Percentiles rank a stretch among this genome's conserved stretches.
Evolutionary conservation across 371 early-diverging fungal species (phyloP).

Genomic region (Parasitella parasitica): DNA sequence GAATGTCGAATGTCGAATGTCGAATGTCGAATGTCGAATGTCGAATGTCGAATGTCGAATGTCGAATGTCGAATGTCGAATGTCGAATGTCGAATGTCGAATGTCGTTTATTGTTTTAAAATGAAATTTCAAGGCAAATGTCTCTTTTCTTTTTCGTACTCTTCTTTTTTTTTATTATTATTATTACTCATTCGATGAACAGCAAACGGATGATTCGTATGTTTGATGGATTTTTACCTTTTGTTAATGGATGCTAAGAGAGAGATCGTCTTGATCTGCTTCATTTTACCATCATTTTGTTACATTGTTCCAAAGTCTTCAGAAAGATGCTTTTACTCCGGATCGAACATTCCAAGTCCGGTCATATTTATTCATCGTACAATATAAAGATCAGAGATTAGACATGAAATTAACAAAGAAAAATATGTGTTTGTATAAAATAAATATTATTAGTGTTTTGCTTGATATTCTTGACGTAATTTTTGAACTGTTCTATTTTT

Average conservation of each 20-base stretch:
- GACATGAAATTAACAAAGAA: too few species aligned
- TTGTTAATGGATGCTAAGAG: conserved; percentile 26
- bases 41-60: too few species aligned
- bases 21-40: too few species aligned
- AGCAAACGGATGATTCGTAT: background rate
- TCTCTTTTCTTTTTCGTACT: background rate
- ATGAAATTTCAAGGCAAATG: background rate
- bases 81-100: too few species aligned
- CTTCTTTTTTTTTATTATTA: too few species aligned
- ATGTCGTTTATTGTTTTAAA: too few species aligned
- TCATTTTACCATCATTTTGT: conserved; percentile 7
- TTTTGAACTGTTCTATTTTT: conserved; percentile 1
- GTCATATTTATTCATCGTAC: background rate
- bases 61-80: too few species aligned
- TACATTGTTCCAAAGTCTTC: background rate
- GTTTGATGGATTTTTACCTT: conserved; percentile 17
- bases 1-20: too few species aligned
- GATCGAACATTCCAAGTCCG: background rate
- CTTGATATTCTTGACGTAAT: conserved; percentile 22
- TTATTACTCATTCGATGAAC: background rate
- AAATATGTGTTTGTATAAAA: too few species aligned
- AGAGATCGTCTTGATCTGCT: conserved; percentile 8
- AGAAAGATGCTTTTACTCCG: background rate
- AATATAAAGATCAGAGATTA: too few species aligned
- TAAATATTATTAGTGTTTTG: background rate